A percentile compares a stretch with the other conserved stretches of the same genome.
These are phyloP conservation scores for Noccaea caerulescens DNA, from an alignment of 345 rosid genomes.

Conservation along the genomic window DNA sequence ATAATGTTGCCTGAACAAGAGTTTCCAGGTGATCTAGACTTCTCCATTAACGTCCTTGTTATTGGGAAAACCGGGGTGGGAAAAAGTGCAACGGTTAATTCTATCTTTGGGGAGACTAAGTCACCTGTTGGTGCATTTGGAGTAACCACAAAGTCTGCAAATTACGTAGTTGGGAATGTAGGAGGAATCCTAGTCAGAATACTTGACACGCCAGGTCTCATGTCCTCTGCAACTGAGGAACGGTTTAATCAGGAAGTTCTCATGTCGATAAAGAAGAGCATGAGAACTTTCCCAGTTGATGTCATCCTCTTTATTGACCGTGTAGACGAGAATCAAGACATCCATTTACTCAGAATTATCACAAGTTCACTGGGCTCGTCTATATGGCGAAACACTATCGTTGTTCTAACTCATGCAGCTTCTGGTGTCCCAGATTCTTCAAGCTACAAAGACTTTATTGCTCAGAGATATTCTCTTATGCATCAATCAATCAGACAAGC, in stretches of 20 bases:
- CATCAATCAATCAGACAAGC: conserved; percentile 57
- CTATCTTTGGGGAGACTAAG: conserved; percentile 65
- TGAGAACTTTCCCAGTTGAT: conserved; percentile 65
- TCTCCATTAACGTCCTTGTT: conserved; percentile 66
- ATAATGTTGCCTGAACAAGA: conserved; percentile 53
- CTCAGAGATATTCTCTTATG: conserved; percentile 51
- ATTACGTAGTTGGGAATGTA: conserved; percentile 57
- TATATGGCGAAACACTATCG: conserved; percentile 66
- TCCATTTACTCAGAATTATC: conserved; percentile 52
- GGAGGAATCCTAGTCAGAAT: conserved; percentile 56
- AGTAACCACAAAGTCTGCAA: conserved; percentile 52
- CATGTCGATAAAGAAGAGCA: conserved; percentile 58
- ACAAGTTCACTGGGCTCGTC: conserved; percentile 57
- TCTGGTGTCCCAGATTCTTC: conserved; percentile 54
- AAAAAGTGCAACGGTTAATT: conserved; percentile 79
- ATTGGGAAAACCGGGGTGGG: conserved; percentile 88
- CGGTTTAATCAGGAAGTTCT: conserved; percentile 56
- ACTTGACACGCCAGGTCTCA: conserved; percentile 80
- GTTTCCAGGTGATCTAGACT: conserved; percentile 48
- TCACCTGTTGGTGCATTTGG: conserved; percentile 56
- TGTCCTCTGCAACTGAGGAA: conserved; percentile 54
- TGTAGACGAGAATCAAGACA: conserved; percentile 56
- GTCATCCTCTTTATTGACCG: conserved; percentile 76
- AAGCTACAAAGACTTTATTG: conserved; percentile 56
- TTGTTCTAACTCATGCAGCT: conserved; percentile 70